Base-by-base conservation (phyloP, 2,329 filamentous ascomycete genomes). In the Xylaria digitata region DNA sequence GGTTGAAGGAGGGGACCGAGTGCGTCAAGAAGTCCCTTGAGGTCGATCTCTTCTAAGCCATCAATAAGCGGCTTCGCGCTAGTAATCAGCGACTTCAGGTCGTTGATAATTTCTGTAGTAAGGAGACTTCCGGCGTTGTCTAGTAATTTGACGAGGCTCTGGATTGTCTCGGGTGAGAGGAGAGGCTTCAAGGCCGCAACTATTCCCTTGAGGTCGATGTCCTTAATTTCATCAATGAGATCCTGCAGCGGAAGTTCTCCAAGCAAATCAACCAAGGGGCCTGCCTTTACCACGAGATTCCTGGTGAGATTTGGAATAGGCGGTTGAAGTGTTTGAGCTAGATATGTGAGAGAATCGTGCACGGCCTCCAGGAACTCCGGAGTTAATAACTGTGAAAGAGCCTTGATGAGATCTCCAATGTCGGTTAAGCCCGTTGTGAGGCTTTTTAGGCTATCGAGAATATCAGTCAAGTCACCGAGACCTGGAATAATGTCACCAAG, bases 311-410 rank as follows among this genome's bases (percentile, higher is more conserved):
- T 65, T 15, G 80, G 77, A 4, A 75, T 77, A 2, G 81, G 81
- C 1, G 80, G 80, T 45, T 73, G 68, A n/a, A 83, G 72, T 0
- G 79, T 79, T 6, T 73, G 70, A 7, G 77, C 76, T 7, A 83
- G 78, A 66, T 81, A 79, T 32, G 81, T 70, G 71, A 83, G 78
- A 23, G 79, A 78, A 74, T 82, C 80, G 57, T 81, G 79, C 2
- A 82, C 59, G 0, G 76, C 79, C 11, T 81, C 66, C 17, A 83
- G 70, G 61, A 83, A 83, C 52, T 83, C 78, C 1, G 76, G 69
- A 17, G 71, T 80, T 2, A 82, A 67, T 0, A 83, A 72, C 17
- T 72, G 59, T 17, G 72, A 57, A 7, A 81, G 58, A 15, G 77
- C 76, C 48, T 78, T 67, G n/a, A 78, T 66, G 52, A 74, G 65